Evolutionary conservation across 2,329 filamentous ascomycete species (phyloP), one percentile per base, ranked within the genome.

Genomic region (Verticillium longisporum): DNA sequence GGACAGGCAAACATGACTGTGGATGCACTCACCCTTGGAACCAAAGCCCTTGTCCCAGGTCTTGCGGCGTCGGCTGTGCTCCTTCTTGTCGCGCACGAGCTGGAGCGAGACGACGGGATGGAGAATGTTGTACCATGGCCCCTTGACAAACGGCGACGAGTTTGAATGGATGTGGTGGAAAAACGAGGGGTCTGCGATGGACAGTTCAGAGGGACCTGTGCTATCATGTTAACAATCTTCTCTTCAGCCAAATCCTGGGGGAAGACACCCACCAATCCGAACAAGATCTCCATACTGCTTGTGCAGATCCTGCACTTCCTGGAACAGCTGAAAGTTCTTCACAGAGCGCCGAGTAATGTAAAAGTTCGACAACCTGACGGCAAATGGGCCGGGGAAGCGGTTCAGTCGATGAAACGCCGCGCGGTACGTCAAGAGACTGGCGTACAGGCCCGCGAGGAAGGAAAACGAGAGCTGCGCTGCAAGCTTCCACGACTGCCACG

Each of bases 31-130:
- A 66, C 70, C 69, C 60, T 72, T 72, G 18, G 66, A 64, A 26
- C 66, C 67, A 33, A 75, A 72, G 0, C 65, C 73, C 55, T 65
- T 67, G 57, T 73, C 72, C 73, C 73, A 76, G 10, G 67, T 65
- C 62, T 70, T 74, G 18, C 74, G 70, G 7, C 72, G 67, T 3
- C 63, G 67, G 0, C 67, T 61, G 34, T 76, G 74, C 13, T 68
- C 65, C 6, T 68, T 64, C 58, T 69, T 68, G 60, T 74, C 69
- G 9, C 73, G 68, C 6, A 67, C 67, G 57, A 68, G 69, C 50
- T 73, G 71, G 1, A 76, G 60, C 1, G 70, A 70, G n/a, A 65
- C 45, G 1, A 67, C 61, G 4, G 73, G 73, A 13, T 69, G 65
- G 1, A 71, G 59, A 0, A 73, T 65, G 0, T 70, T 69, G 61